A percentile compares a stretch with the other conserved stretches of the same genome.
Evolutionary conservation across 2,329 filamentous ascomycete species (phyloP).

Genomic region (Trichoderma sp.): DNA sequence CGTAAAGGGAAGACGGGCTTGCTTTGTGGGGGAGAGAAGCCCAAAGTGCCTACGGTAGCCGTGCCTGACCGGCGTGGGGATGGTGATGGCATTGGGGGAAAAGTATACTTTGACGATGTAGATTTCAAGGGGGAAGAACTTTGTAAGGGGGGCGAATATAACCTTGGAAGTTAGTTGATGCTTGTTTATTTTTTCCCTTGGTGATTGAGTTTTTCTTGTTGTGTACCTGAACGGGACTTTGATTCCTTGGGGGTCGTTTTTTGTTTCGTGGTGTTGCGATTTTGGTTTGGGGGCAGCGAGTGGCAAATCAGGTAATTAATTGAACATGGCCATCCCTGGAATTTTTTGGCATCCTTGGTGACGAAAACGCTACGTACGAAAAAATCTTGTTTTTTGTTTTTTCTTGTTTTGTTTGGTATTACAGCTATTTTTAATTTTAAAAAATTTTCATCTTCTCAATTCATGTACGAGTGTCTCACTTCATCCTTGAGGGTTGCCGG

Average conservation of each 20-base stretch:
- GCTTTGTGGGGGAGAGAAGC: background rate
- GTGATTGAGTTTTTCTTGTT: background rate
- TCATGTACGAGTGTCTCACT: background rate
- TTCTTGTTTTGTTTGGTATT: background rate
- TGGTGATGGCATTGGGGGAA: too few relatives aligned
- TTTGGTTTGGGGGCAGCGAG: background rate
- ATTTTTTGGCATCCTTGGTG: background rate
- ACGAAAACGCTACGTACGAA: background rate
- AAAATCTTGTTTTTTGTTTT: background rate
- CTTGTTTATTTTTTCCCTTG: background rate
- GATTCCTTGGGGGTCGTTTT: background rate
- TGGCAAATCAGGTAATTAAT: background rate
- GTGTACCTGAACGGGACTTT: background rate
- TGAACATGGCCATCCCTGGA: background rate
- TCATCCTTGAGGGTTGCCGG: background rate
- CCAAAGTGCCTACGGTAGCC: constrained; percentile 15
- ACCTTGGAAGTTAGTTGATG: background rate
- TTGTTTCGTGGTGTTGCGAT: background rate
- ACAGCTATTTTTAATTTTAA: background rate
- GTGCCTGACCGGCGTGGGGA: constrained; percentile 12
- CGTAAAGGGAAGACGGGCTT: background rate
- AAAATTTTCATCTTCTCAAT: background rate
- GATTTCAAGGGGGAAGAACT: background rate
- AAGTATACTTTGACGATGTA: background rate
- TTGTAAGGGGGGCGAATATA: background rate